Evolutionary conservation across 2,329 filamentous ascomycete genomes (phyloP).

Genomic region (Hymenoscyphus fructigenus): DNA sequence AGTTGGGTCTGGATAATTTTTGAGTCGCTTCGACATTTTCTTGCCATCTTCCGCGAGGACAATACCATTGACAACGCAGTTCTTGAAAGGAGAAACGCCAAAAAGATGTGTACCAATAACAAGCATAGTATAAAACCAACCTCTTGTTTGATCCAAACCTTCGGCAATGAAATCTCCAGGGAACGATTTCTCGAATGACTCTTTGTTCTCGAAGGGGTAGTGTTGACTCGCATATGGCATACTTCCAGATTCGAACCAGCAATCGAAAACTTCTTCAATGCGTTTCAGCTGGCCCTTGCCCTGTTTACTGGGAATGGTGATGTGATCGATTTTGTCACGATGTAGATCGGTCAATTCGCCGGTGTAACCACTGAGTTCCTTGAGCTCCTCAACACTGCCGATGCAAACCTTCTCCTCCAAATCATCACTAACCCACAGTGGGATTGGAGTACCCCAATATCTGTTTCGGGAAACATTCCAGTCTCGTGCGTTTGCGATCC

Average conservation of each 20-base stretch:
- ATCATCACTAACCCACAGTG: slow-evolving; percentile 89
- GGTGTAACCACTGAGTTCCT: slow-evolving; percentile 79
- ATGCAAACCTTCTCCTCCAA: slow-evolving; percentile 82
- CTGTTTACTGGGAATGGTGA: slow-evolving; percentile 87
- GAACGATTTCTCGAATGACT: slow-evolving; percentile 76
- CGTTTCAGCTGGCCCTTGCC: slow-evolving; percentile 82
- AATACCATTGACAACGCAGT: slow-evolving; percentile 94
- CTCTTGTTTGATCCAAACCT: slow-evolving; percentile 87
- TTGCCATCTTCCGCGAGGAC: slow-evolving; percentile 93
- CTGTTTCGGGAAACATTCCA: slow-evolving; percentile 95
- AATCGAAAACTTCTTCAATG: slow-evolving; percentile 89
- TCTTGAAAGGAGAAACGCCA: slow-evolving; percentile 82
- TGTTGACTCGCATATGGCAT: slow-evolving; percentile 93
- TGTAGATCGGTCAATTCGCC: slow-evolving; percentile 85
- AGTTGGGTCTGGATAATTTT: slow-evolving; percentile 90
- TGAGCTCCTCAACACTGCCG: slow-evolving; percentile 81
- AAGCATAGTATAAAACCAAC: slow-evolving; percentile 94
- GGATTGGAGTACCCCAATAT: slow-evolving; percentile 94
- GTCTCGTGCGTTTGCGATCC: slow-evolving; percentile 87
- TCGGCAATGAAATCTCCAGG: slow-evolving; percentile 95
- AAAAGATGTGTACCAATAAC: slow-evolving; percentile 89
- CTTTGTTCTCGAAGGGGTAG: slow-evolving; percentile 88
- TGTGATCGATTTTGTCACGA: slow-evolving; percentile 88
- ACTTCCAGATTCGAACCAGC: slow-evolving; percentile 94
- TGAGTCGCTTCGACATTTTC: slow-evolving; percentile 97